Base-by-base conservation (phyloP, 2,329 filamentous ascomycete species). In the Aspergillus arachidicola region DNA sequence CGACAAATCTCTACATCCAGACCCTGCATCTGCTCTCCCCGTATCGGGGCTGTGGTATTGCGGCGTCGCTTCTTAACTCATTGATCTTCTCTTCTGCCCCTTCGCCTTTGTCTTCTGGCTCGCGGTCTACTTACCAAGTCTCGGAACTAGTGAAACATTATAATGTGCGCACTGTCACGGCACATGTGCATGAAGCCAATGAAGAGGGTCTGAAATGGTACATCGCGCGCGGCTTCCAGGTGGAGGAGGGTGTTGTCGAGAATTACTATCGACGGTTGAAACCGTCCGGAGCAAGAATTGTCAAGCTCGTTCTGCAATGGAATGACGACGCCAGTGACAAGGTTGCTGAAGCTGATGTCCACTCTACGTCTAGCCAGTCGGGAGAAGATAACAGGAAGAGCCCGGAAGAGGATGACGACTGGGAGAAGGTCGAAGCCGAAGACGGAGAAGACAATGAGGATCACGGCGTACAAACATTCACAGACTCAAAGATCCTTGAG, bases 101-200 rank as follows among this genome's bases (percentile, higher is more conserved):
- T 16, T 58, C 43, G 12, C 28, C 59, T 38, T 51, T n/a, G 19
- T 32, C 66, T 1, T 38, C 66, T 6, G 46, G 54, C 4, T 55
- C 66, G 6, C 63, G 66, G 34, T 36, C 34, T 23, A 51, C 66
- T 23, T 66, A 64, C 36, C 67, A 61, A 2, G 70, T 79, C 4
- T 80, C 78, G 12, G 66, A 72, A 6, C 68, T 80, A 11, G 79
- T 83, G 5, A 78, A 79, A 36, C 77, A 83, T 60, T 84, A 87
- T 65, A 81, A 82, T 30, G 82, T 85, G 30, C 75, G 74, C 12
- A 79, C 77, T 16, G 82, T 89, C 23, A 86, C 84, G 2, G 87
- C 87, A 12, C 87, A 90, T 73, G 87, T 89, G 0, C 89, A 88
- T 82, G 86, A 87, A 67, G 83, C 82, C 26, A 89, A 89, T 61